Evolutionary conservation across 352 stramenopile genomes (phyloP), one percentile per base, ranked within the genome.

Genomic region (Aphanomyces euteiches): DNA sequence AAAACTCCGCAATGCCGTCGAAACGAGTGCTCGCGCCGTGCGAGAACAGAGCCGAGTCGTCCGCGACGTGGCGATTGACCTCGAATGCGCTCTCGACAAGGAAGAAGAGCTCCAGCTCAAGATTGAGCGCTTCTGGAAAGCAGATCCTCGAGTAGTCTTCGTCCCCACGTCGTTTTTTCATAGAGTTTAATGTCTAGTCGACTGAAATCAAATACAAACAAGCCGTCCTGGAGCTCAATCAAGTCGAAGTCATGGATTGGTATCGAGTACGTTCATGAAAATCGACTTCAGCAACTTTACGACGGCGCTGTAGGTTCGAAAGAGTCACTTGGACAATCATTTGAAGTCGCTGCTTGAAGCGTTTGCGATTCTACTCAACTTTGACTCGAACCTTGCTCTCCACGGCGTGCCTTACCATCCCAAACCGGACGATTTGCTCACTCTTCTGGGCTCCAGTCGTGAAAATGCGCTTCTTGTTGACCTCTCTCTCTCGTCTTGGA

Each of bases 81-180:
- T 90, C 8, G 78, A 77, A 19, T 69, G 77, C n/a, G 82, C 79
- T 58, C 74, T 76, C 4, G 50, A 75, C 3, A 84, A 88, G 43
- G 84, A 92, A 69, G 78, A 86, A 45, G 76, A 79, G 13, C 89
- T 89, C 78, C 86, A 93, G 74, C 60, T 90, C 59, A 90, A 90
- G 75, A 75, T 93, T 8, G 86, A 93, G 65, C 72, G 68, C 8
- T 93, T 92, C 66, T 92, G 86, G 86, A 90, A 89, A 38, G 75
- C 79, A 34, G 81, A 90, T 15, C 64, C 64, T 10, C 64, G 64
- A 41, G 64, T 70, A 61, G 0, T 36, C 41, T 1, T 28, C 28
- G 28, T 2, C 28, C 28, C 28, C 28, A 28, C 28, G 28, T 28
- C 28, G 28, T 28, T 2, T 28, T 28, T 28, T 28, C 28, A 28